phyloP scores from a whole-genome alignment of 1,284 basidiomycete species.

The Leccinum ponderosum region DNA sequence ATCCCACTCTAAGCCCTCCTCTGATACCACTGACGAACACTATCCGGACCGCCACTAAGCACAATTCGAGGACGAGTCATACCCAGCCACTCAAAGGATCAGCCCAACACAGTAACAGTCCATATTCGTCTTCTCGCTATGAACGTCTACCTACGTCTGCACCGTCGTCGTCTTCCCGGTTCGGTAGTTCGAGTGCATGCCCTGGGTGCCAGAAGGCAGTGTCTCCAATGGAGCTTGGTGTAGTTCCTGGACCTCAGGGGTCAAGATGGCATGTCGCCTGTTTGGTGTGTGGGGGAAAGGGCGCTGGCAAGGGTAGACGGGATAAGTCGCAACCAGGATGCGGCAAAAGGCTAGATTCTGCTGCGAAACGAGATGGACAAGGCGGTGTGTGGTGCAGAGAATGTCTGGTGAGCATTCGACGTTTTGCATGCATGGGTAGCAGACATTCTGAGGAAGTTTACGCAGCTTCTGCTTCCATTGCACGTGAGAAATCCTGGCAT shows the following conservation, averaged over 20 bases:
- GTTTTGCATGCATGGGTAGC: slow-evolving; percentile 1
- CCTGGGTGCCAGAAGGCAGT: slow-evolving; percentile 73
- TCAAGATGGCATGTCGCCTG: slow-evolving; percentile 76
- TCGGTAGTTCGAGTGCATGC: slow-evolving; percentile 63
- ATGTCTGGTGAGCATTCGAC: slow-evolving; percentile 59
- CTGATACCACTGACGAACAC: slow-evolving; percentile 24
- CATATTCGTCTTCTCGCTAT: slow-evolving; percentile 45
- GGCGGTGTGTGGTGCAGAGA: slow-evolving; percentile 81
- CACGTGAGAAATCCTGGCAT: slow-evolving; percentile 43
- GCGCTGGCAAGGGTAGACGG: slow-evolving; percentile 41
- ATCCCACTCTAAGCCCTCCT: slow-evolving; percentile 19
- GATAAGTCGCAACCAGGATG: slow-evolving; percentile 68
- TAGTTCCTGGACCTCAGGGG: slow-evolving; percentile 78
- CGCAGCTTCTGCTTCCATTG: slow-evolving; percentile 57
- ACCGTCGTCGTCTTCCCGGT: slow-evolving; percentile 53
- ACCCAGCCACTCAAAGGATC: slow-evolving; percentile 13
- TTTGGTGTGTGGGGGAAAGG: slow-evolving; percentile 76
- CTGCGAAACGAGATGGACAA: slow-evolving; percentile 70
- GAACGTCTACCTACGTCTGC: slow-evolving; percentile 46
- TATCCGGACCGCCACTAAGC: slow-evolving; percentile 25
- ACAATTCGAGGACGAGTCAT: slow-evolving; percentile 17
- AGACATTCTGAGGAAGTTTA: slow-evolving; percentile 14
- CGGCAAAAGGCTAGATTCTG: slow-evolving; percentile 78
- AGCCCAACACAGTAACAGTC: slow-evolving; percentile 11
- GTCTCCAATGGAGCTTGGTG: slow-evolving; percentile 78